These are phyloP conservation scores for Phytophthora tentaculata DNA, from an alignment of 352 stramenopile genomes.

Conservation along the genomic window DNA sequence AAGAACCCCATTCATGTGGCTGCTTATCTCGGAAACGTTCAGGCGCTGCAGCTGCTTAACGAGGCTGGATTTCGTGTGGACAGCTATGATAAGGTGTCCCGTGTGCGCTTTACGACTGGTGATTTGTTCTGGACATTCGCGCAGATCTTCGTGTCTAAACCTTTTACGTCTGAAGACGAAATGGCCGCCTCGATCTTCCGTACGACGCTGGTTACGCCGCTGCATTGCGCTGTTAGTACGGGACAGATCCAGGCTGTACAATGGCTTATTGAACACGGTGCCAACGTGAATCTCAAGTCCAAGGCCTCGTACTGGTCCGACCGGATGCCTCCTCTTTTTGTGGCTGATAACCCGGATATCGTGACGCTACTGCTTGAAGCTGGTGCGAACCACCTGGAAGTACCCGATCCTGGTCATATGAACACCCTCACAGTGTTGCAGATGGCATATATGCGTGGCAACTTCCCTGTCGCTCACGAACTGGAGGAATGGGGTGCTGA, in stretches of 20 bases:
- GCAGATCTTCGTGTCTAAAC: slow-evolving; percentile 65
- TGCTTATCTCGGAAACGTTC: slow-evolving; percentile 69
- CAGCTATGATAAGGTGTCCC: slow-evolving; percentile 74
- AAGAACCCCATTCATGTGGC: slow-evolving; percentile 87
- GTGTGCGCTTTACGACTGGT: slow-evolving; percentile 78
- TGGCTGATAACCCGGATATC: slow-evolving; percentile 73
- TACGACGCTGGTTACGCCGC: slow-evolving; percentile 70
- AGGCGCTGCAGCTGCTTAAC: slow-evolving; percentile 59
- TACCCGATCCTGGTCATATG: slow-evolving; percentile 70
- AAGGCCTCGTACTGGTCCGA: slow-evolving; percentile 73
- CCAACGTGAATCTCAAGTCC: slow-evolving; percentile 65
- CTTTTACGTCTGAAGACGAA: slow-evolving; percentile 51
- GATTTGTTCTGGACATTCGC: slow-evolving; percentile 83
- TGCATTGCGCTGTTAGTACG: slow-evolving; percentile 72
- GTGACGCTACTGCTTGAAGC: slow-evolving; percentile 61
- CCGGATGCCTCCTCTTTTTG: slow-evolving; percentile 69
- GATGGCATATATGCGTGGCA: slow-evolving; percentile 69
- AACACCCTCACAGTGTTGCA: slow-evolving; percentile 76
- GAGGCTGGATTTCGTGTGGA: slow-evolving; percentile 67
- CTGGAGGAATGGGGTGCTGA: slow-evolving; percentile 78
- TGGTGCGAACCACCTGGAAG: slow-evolving; percentile 73
- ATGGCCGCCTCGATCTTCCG: slow-evolving; percentile 67
- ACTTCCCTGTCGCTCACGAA: slow-evolving; percentile 65
- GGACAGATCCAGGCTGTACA: slow-evolving; percentile 60
- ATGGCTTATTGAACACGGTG: slow-evolving; percentile 63